These are phyloP conservation scores for Boehmeria nivea DNA, from an alignment of 306 rosid species.

Conservation along the genomic window DNA sequence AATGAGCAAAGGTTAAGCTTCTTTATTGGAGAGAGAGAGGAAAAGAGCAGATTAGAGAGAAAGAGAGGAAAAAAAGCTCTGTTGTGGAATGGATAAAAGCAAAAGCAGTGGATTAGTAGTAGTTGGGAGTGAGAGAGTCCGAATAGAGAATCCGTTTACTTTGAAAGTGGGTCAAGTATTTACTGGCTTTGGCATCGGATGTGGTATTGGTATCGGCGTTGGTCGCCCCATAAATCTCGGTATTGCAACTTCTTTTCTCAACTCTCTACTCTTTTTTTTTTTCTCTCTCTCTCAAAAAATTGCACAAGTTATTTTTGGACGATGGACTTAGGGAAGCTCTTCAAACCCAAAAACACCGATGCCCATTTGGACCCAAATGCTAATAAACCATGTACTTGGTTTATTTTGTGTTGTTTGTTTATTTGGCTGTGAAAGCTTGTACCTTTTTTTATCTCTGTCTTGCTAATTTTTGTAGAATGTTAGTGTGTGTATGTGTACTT, in stretches of 20 bases:
- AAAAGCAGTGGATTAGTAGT: conserved; percentile 16
- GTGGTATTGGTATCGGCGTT: conserved; percentile 91
- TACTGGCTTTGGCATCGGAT: conserved; percentile 92
- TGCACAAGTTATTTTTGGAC: too few species aligned
- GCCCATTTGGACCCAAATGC: conserved; percentile 11
- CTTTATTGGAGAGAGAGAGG: conserved; percentile 6
- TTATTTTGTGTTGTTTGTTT: conserved; percentile 2
- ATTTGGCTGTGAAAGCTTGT: too few species aligned
- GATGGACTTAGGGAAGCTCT: conserved; percentile 46
- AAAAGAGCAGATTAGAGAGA: conserved; percentile 5
- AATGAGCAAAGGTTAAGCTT: too few species aligned
- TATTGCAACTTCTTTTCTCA: conserved; percentile 12
- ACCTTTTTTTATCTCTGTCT: neutral
- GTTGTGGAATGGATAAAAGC: conserved; percentile 45
- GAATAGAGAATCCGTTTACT: conserved; percentile 79
- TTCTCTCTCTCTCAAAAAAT: neutral
- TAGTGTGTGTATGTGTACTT: neutral
- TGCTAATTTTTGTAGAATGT: too few species aligned
- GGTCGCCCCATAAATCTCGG: conserved; percentile 94
- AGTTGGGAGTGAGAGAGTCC: conserved; percentile 31
- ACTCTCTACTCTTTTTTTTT: too few species aligned
- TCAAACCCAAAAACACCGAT: conserved; percentile 35
- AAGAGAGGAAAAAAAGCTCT: conserved; percentile 24
- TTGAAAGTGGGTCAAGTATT: conserved; percentile 92
- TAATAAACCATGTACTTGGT: conserved; percentile 28